Conservation (phyloP, 2,329 filamentous ascomycete genomes). For the Pyrenophora tritici-repentis region DNA sequence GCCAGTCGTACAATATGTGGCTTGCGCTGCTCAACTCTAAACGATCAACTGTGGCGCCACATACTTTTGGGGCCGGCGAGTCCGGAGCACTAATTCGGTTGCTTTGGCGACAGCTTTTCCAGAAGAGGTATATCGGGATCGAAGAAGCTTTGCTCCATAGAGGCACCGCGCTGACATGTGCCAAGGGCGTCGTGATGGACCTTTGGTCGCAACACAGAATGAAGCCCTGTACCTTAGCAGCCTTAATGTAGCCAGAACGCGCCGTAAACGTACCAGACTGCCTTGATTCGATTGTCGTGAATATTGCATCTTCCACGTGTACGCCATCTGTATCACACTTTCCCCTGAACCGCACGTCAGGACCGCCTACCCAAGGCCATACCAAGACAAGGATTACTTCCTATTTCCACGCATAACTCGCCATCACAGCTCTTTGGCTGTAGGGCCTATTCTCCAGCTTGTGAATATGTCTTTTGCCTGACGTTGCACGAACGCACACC, state of each 20-base stretch:
- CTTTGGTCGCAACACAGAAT: neutral
- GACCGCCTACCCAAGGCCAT: neutral
- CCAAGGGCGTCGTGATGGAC: conserved; percentile 9
- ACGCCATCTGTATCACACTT: conserved; percentile 1
- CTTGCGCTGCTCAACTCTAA: conserved; percentile 24
- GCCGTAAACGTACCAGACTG: neutral
- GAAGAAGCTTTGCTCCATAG: neutral
- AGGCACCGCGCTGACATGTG: conserved; percentile 2
- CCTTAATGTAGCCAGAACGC: neutral
- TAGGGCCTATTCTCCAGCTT: conserved; percentile 7
- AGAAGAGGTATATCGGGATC: neutral
- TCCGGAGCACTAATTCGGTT: conserved; percentile 25
- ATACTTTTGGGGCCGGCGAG: conserved; percentile 27
- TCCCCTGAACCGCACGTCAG: neutral
- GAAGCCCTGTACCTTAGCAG: neutral
- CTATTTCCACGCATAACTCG: neutral
- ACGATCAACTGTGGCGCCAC: conserved; percentile 34
- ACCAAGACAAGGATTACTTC: conserved; percentile 1
- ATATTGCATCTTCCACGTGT: neutral
- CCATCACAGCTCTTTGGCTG: neutral
- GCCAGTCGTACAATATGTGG: conserved; percentile 25
- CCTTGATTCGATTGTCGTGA: neutral
- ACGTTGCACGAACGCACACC: conserved; percentile 17
- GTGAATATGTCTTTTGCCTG: conserved; percentile 15
- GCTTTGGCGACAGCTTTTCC: conserved; percentile 9